A percentile compares a stretch with the other conserved stretches of the same genome.
These are phyloP conservation scores for Papiliotrema terrestris DNA, from an alignment of 1,284 basidiomycete genomes.

Conservation along the genomic window DNA sequence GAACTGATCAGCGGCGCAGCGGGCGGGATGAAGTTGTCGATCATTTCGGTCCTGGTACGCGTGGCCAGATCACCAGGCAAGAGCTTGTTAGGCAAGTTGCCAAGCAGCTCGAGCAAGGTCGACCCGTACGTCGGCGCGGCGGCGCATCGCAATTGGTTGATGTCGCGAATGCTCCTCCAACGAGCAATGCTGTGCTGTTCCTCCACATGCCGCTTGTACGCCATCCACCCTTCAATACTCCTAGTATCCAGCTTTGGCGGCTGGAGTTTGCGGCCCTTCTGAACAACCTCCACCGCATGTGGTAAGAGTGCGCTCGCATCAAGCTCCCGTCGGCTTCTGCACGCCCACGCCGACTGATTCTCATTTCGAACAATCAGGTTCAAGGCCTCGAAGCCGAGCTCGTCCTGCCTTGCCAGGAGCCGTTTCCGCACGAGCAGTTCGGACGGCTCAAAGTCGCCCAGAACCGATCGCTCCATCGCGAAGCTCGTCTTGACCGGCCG, in stretches of 20 bases:
- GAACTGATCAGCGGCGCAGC: slow-evolving; percentile 60
- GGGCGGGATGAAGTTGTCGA: slow-evolving; percentile 48
- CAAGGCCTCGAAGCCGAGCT: slow-evolving; percentile 62
- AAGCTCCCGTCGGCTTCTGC: slow-evolving; percentile 57
- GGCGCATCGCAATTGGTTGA: slow-evolving; percentile 74
- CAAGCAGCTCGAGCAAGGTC: slow-evolving; percentile 58
- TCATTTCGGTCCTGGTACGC: slow-evolving; percentile 25
- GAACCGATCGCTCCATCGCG: slow-evolving; percentile 73
- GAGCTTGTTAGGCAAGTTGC: slow-evolving; percentile 53
- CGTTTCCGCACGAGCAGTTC: slow-evolving; percentile 77
- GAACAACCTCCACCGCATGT: slow-evolving; percentile 52
- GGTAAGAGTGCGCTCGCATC: slow-evolving; percentile 71
- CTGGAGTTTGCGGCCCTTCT: slow-evolving; percentile 52
- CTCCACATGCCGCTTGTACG: slow-evolving; percentile 59
- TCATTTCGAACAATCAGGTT: slow-evolving; percentile 62
- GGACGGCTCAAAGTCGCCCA: slow-evolving; percentile 81
- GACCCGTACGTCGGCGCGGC: slow-evolving; percentile 61
- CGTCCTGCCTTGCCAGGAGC: slow-evolving; percentile 57
- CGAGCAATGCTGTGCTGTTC: slow-evolving; percentile 58
- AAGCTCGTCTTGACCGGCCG: slow-evolving; percentile 91
- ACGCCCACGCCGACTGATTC: slow-evolving; percentile 53
- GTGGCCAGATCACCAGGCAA: slow-evolving; percentile 58
- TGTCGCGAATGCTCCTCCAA: slow-evolving; percentile 67
- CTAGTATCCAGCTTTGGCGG: slow-evolving; percentile 62
- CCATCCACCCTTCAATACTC: slow-evolving; percentile 68